These are phyloP conservation scores for Tephrocybe sp. DNA, from an alignment of 768 basidiomycete genomes.

Conservation along the genomic window DNA sequence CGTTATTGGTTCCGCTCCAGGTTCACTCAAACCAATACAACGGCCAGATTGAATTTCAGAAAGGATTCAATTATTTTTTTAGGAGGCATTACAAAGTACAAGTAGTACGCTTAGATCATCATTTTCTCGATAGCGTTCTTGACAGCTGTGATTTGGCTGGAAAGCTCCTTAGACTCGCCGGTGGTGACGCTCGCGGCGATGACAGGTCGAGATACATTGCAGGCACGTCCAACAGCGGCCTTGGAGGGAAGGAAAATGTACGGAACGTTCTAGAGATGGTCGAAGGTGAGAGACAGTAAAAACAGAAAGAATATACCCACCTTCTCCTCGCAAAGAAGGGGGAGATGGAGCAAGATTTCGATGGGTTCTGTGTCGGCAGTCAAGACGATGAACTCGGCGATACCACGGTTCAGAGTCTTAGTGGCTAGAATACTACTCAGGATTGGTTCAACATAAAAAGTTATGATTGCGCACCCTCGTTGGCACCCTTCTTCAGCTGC, in stretches of 20 bases:
- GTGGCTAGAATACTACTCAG: constrained; percentile 59
- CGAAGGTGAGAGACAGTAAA: constrained; percentile 2
- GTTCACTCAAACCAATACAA: too few species aligned
- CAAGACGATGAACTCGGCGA: constrained; percentile 96
- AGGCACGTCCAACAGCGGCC: constrained; percentile 93
- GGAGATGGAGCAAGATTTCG: constrained; percentile 96
- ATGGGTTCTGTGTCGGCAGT: constrained; percentile 97
- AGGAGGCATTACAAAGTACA: background rate
- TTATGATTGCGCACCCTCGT: constrained; percentile 70
- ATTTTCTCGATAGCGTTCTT: constrained; percentile 82
- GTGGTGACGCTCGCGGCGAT: constrained; percentile 97
- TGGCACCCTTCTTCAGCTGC: constrained; percentile 98
- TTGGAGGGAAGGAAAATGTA: constrained; percentile 96
- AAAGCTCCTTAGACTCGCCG: constrained; percentile 89
- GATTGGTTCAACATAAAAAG: background rate
- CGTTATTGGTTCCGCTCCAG: background rate
- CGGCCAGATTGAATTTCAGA: too few species aligned
- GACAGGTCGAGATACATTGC: constrained; percentile 92
- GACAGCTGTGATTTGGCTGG: constrained; percentile 83
- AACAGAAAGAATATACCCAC: too few species aligned
- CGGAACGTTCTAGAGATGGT: constrained; percentile 75
- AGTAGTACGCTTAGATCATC: constrained; percentile 32
- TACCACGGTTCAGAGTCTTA: constrained; percentile 97
- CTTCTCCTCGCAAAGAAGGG: constrained; percentile 98
- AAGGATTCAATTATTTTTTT: background rate